phyloP scores from a whole-genome alignment of 352 stramenopile genomes.

The Blastocystis sp. region DNA sequence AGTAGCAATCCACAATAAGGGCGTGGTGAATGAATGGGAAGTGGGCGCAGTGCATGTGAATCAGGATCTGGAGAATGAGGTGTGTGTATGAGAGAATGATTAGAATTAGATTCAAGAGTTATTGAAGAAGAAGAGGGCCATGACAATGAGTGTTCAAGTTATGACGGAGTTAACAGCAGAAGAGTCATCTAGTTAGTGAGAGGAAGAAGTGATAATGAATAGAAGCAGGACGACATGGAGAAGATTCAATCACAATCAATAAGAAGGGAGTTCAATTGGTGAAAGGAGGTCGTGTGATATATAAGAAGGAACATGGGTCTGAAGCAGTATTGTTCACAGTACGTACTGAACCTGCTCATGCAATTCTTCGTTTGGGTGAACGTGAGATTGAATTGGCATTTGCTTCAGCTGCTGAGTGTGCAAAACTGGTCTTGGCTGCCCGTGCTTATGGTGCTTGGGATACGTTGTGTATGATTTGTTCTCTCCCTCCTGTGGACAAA shows the following conservation, averaged over 20 bases:
- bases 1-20: constrained; percentile 26
- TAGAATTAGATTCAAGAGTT: background rate
- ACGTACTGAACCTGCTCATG: background rate
- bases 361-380: background rate
- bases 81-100: background rate
- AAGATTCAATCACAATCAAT: background rate
- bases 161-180: background rate
- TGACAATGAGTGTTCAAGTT: background rate
- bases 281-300: constrained; percentile 32
- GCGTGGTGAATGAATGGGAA: background rate
- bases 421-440: constrained; percentile 1
- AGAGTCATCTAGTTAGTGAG: background rate
- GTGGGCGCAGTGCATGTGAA: background rate
- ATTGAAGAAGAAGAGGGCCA: constrained; percentile 2
- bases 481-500: constrained; percentile 45
- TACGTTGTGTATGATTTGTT: constrained; percentile 58
- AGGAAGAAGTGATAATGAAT: background rate
- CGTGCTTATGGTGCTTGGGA: constrained; percentile 55
- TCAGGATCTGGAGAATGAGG: constrained; percentile 36
- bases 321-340: background rate
- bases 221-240: constrained; percentile 4
- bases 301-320: constrained; percentile 28
- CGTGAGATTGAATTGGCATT: constrained; percentile 1
- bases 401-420: background rate
- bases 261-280: background rate